Conservation (phyloP, 78 protist genomes). For the Tieghemostelium lacteum region DNA sequence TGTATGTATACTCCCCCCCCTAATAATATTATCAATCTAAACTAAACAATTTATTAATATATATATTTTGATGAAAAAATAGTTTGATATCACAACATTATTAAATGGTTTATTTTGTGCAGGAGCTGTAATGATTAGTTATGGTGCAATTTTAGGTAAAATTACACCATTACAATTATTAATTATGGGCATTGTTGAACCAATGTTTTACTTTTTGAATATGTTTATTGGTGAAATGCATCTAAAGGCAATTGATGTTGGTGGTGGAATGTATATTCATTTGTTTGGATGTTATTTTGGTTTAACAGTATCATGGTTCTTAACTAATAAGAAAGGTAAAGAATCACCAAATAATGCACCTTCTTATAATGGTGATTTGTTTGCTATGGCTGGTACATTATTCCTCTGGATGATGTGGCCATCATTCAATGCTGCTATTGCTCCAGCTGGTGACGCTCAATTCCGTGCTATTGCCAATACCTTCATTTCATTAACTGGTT, state of each 20-base stretch:
- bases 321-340: conserved; percentile 16
- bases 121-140: conserved; percentile 94
- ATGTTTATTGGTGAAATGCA: conserved; percentile 57
- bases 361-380: conserved; percentile 82
- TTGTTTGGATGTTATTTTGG: conserved; percentile 95
- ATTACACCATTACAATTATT: conserved; percentile 88
- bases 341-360: conserved; percentile 20
- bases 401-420: conserved; percentile 95
- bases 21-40: no score
- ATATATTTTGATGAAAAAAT: no score
- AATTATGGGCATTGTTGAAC: conserved; percentile 85
- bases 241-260: conserved; percentile 85
- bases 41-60: not conserved
- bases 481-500: conserved; percentile 44
- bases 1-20: not conserved
- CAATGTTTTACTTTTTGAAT: conserved; percentile 86
- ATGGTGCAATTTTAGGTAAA: conserved; percentile 95
- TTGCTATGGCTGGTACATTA: conserved; percentile 92
- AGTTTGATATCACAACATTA: conserved; percentile 54
- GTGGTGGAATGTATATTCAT: conserved; percentile 96
- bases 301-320: conserved; percentile 78
- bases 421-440: conserved; percentile 93
- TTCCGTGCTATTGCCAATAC: conserved; percentile 77
- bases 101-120: conserved; percentile 84
- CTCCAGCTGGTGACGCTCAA: conserved; percentile 65